Evolutionary conservation across 2,329 filamentous ascomycete genomes (phyloP).

Genomic region (Colletotrichum sojae): DNA sequence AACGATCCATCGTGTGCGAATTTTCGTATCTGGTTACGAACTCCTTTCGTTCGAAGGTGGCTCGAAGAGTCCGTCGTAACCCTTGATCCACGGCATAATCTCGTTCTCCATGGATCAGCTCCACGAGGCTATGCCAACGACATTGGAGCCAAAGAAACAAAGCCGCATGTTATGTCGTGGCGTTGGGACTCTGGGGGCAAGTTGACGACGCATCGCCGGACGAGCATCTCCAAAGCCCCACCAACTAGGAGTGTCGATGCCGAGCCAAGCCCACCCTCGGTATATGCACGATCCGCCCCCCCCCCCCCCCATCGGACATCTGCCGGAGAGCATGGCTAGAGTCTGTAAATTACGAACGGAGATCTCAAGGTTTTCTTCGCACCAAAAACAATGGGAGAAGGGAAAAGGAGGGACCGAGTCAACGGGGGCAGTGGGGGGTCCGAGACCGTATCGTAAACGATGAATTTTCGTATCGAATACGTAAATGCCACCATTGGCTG

Average conservation of each 20-base stretch:
- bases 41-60: background rate
- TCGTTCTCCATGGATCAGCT: background rate
- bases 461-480: slow-evolving; percentile 24
- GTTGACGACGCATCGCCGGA: no score
- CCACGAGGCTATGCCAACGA: slow-evolving; percentile 11
- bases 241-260: background rate
- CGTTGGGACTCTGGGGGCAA: no score
- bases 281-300: background rate
- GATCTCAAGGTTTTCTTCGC: background rate
- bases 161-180: no score
- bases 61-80: background rate
- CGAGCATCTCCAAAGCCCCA: no score
- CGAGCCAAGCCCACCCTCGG: background rate
- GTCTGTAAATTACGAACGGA: background rate
- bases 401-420: background rate
- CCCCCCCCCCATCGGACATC: background rate
- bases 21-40: slow-evolving; percentile 23
- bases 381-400: background rate
- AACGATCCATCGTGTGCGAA: background rate
- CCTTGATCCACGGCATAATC: background rate
- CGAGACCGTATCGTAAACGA: slow-evolving; percentile 4
- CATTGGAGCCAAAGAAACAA: no score
- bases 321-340: background rate
- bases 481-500: slow-evolving; percentile 16
- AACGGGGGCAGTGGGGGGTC: slow-evolving; percentile 9